Evolutionary conservation across 208 protist genomes (phyloP).

Genomic region (Herpetomonas muscarum): DNA sequence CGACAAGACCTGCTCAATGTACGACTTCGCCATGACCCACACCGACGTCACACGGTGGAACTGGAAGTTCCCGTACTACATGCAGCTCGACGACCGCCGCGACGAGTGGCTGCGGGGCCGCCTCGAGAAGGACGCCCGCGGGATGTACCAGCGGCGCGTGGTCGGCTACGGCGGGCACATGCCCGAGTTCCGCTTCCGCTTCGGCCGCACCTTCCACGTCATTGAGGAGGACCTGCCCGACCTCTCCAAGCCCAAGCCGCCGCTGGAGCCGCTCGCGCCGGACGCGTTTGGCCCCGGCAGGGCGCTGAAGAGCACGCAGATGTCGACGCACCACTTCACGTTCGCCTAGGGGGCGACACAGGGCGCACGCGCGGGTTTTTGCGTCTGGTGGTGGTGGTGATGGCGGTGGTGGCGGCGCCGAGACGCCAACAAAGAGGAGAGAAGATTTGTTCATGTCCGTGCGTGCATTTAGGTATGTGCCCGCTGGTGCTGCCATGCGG

Average conservation of each 20-base stretch:
- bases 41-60: constrained; percentile 14
- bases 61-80: constrained; percentile 62
- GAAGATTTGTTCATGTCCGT: too few species aligned
- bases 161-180: constrained; percentile 81
- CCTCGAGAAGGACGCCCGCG: constrained; percentile 43
- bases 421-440: too few species aligned
- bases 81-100: constrained; percentile 47
- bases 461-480: too few species aligned
- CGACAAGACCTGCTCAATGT: neutral
- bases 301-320: constrained; percentile 55
- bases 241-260: constrained; percentile 48
- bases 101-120: constrained; percentile 79
- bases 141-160: constrained; percentile 52
- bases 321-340: constrained; percentile 70
- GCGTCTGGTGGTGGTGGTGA: neutral
- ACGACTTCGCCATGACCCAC: constrained; percentile 30
- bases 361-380: neutral
- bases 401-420: too few species aligned
- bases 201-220: constrained; percentile 84
- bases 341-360: constrained; percentile 29
- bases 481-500: too few species aligned
- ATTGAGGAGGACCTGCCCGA: constrained; percentile 84
- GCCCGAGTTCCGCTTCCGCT: constrained; percentile 67
- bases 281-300: constrained; percentile 52
- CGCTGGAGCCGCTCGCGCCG: constrained; percentile 26